A percentile compares a stretch with the other conserved stretches of the same genome.
phyloP scores from a whole-genome alignment of 2,329 filamentous ascomycete genomes.

The Nannizziopsis arthrosporioides region DNA sequence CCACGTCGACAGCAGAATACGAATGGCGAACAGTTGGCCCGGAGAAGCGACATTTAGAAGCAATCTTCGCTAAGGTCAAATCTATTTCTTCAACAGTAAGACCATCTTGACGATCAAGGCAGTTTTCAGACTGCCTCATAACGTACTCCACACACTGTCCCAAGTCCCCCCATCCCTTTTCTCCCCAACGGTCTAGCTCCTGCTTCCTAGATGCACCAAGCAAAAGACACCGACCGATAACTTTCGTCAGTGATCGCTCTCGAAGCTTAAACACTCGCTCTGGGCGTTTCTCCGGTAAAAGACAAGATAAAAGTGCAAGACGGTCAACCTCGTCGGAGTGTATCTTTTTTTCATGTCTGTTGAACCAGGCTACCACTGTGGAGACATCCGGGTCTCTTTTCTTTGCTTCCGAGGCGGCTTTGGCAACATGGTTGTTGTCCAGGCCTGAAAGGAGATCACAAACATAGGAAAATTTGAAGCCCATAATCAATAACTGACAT shows the following conservation, averaged over 20 bases:
- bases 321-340: constrained; percentile 46
- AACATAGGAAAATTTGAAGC: constrained; percentile 52
- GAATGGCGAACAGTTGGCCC: constrained; percentile 46
- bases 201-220: constrained; percentile 51
- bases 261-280: constrained; percentile 69
- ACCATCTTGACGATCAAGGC: constrained; percentile 26
- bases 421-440: constrained; percentile 39
- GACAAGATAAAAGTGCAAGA: constrained; percentile 57
- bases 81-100: constrained; percentile 67
- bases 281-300: constrained; percentile 63
- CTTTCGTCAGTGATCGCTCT: constrained; percentile 47
- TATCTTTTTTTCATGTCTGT: constrained; percentile 47
- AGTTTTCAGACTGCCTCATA: constrained; percentile 47
- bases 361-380: constrained; percentile 58
- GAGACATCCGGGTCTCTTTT: constrained; percentile 29
- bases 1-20: constrained; percentile 30
- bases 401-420: constrained; percentile 23
- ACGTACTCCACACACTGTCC: constrained; percentile 58
- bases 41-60: constrained; percentile 59
- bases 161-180: constrained; percentile 53
- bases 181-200: constrained; percentile 53
- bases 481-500: constrained; percentile 22
- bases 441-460: constrained; percentile 63
- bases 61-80: constrained; percentile 50
- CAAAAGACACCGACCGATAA: constrained; percentile 56